Base-by-base conservation (phyloP, 805 yeast genomes). In the Priceomyces fermenticarens region DNA sequence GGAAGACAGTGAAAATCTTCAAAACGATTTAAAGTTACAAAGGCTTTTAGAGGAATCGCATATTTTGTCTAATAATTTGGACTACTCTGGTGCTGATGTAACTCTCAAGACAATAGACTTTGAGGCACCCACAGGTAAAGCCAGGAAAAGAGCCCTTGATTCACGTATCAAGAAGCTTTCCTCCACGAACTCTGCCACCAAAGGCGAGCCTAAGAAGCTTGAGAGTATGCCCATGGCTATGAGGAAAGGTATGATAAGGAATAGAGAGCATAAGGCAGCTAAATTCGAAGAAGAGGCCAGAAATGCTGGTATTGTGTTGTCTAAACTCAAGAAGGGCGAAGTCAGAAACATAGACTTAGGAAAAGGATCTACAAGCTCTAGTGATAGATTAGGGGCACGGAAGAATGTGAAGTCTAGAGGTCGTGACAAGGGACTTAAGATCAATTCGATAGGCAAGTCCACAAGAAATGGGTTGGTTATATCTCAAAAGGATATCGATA, bases 211-310 rank as follows among this genome's bases (percentile, higher is more conserved):
- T 29, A 55, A 52, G 51, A 77, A 66, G 40, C 60, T 83, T 28
- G 93, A 86, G 49, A 85, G 81, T 38, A 87, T 88, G 79, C 96
- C 98, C 14, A 90, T 93, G 89, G 60, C 77, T 13, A 80, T 88
- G 71, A 75, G 97, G 41, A 86, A 85, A 55, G 96, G 96, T 2
- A 85, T 90, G 83, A 68, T 87, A 17, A 64, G 70, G 28, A 73
- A 81, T 34, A 76, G 82, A 35, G 62, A 74, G 28, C 58, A 65
- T 14, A 76, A 80, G 47, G 76, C 79, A 13, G 57, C 65, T 16
- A 76, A 76, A 52, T 78, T 72, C 54, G 95, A 87, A 58, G 67
- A 73, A 38, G 89, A 87, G 38, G 97, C 99, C 6, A 75, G 70
- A 46, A 91, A 91, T 13, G 95, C 95, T 4, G 98, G 98, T 10